Base-by-base conservation (phyloP, 2,329 filamentous ascomycete species). In the Shiraia bambusicola region DNA sequence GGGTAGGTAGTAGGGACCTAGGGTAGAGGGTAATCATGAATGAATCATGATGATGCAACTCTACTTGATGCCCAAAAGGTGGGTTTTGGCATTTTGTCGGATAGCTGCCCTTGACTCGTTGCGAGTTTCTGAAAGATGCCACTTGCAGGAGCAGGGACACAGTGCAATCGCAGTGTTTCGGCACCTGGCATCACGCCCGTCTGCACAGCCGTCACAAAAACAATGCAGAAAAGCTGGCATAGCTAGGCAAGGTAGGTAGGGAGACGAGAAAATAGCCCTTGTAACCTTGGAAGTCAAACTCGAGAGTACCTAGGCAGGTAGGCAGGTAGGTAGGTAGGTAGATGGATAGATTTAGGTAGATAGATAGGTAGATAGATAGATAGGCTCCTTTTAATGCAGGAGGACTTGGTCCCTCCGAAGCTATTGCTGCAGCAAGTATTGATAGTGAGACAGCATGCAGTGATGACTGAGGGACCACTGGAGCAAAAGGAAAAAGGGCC, bases 381-480 rank as follows among this genome's bases (percentile, higher is more conserved):
- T 19, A 44, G 28, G 33, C 17, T 36, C 19, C 28, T 26, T 37
- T 40, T 39, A 40, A 54, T 54, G 49, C 50, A 47, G 29, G 14
- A 35, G 31, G 38, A 36, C 48, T 34, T 39, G 45, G 40, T 42
- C 49, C 26, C 37, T 50, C 52, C 52, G 55, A 50, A 48, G 52
- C 53, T 56, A 58, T 52, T 50, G 48, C 47, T 53, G 42, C 49
- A 48, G 35, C 44, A 34, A 45, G 40, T 42, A 53, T 52, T 54
- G 49, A 38, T 39, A 50, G 40, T 45, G 40, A 40, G 48, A 49
- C 43, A 47, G 19, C 12, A 15, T 16, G 29, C 14, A 16, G 12
- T 31, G 29, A 4, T 13, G 13, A 31, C n/a, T 14, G 13, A 31
- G 11, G 17, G 17, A 16, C 29, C 29, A 31, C 32, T 3, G n/a